A percentile compares a stretch with the other conserved stretches of the same genome.
Conservation (phyloP, 1,284 basidiomycete species). For the Hypsizygus ulmarius region DNA sequence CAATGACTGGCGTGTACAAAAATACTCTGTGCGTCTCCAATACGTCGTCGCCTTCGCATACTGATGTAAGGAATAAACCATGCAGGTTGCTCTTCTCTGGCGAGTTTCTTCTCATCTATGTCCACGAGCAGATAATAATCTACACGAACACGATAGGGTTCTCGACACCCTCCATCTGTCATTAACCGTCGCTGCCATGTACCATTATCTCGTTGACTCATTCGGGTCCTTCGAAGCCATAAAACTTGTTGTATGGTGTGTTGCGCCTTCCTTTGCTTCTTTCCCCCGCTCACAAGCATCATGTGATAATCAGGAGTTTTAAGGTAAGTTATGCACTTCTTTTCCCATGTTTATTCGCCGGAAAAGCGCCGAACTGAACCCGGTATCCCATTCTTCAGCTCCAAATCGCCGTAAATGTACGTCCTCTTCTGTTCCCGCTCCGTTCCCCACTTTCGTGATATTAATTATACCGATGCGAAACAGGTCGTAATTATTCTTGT, state of each 20-base stretch:
- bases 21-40: conserved; percentile 32
- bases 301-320: conserved; percentile 7
- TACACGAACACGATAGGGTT: neutral
- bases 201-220: conserved; percentile 22
- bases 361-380: neutral
- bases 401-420: conserved; percentile 14
- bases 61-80: neutral
- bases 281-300: neutral
- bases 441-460: neutral
- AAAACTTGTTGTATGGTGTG: conserved; percentile 29
- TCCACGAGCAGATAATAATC: too few relatives aligned
- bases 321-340: conserved; percentile 5
- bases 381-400: conserved; percentile 3
- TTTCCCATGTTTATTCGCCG: neutral
- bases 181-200: conserved; percentile 19
- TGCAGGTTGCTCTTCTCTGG: conserved; percentile 21
- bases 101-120: neutral
- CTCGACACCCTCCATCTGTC: conserved; percentile 19
- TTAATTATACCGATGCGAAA: neutral
- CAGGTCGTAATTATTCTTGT: conserved; percentile 16
- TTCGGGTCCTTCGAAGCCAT: conserved; percentile 26
- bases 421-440: neutral
- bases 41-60: neutral
- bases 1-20: conserved; percentile 34
- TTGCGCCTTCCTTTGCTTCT: neutral